Base-by-base conservation (phyloP, 1,139 yeast genomes). In the Williopsis jadinii region DNA sequence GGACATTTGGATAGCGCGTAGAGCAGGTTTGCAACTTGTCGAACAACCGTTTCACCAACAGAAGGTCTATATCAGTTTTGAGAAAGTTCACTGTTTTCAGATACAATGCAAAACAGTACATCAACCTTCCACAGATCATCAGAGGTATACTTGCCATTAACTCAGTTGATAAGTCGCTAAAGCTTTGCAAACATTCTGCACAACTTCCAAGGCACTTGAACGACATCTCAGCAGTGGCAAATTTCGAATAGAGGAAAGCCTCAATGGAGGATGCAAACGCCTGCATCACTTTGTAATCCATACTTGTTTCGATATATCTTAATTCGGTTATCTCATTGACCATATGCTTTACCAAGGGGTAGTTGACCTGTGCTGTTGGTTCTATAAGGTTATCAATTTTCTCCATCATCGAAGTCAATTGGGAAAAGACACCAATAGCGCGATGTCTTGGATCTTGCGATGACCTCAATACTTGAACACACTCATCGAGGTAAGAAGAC, bases 191-290 rank as follows among this genome's bases (percentile, higher is more conserved):
- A 2, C 84, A 70, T 28, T 66, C 64, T 30, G 74, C 58, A 56
- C 87, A 80, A 3, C 83, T 70, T 15, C 66, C 63, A 4, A 82
- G 68, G 49, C 86, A 80, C 41, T 68, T 70, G 6, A 40, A 33
- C 58, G 60, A 41, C 59, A 65, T 45, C 67, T 72, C 41, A 74
- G 56, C 32, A 66, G 69, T 5, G 77, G 78, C 55, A 81, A 94
- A 58, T 6, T 84, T 80, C 53, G 87, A 94, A 55, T 83, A 84
- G 14, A 86, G 62, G 55, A 78, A 83, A 0, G 92, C 90, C 51
- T 83, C 86, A 11, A 84, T 79, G 0, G 92, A 74, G 50, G 74
- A 75, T 50, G 69, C 73, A 58, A 72, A 80, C 0, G 55, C 56
- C 11, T 44, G 43, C 24, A 49, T 13, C 1, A 46, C 47, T 34